Evolutionary conservation across 805 yeast species (phyloP), one percentile per base, ranked within the genome.

Genomic region (Candida jianshihensis): DNA sequence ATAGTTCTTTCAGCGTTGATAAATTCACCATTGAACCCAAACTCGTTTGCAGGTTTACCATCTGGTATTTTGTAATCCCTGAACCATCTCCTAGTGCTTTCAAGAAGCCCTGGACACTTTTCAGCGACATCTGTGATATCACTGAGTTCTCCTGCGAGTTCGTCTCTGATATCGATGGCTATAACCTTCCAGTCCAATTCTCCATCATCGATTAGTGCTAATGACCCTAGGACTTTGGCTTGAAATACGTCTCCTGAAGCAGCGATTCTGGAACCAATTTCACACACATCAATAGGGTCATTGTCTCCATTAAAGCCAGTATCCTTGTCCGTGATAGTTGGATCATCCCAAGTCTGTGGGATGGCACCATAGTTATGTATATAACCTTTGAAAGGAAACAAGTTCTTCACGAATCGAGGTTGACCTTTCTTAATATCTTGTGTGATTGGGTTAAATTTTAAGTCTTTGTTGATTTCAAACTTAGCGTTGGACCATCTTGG

Each of bases 401-500:
- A 79, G 77, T 92, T 92, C 71, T 95, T 81, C 42, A 92, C 97
- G 53, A 81, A 92, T 70, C 97, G 80, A 57, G 88, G 77, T 65
- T 87, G 82, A 50, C 97, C 97, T 74, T 92, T 90, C 73, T 92
- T 92, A 59, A 94, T 85, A 67, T 92, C 98, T 71, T 92, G 98
- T 44, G 85, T 71, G 53, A 92, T 92, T 55, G 98, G 98, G 73
- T 92, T 92, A 60, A 88, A 73, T 31, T 75, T 64, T 51, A 68
- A 68, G 54, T 84, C 95, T 69, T 88, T 89, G 62, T 83, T 76
- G 64, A 89, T 88, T 66, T 92, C 98, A 63, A 89, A 73, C 72
- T 92, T 92, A 48, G 97, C 97, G 61, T 92, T 92, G 57, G 95
- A 75, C 97, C 97, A 90, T 66, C 97, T 83, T 60, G 98, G 98